A percentile compares a stretch with the other conserved stretches of the same genome.
Evolutionary conservation across 305 asterid genomes (phyloP).

Genomic region (Plantago lanceolata): DNA sequence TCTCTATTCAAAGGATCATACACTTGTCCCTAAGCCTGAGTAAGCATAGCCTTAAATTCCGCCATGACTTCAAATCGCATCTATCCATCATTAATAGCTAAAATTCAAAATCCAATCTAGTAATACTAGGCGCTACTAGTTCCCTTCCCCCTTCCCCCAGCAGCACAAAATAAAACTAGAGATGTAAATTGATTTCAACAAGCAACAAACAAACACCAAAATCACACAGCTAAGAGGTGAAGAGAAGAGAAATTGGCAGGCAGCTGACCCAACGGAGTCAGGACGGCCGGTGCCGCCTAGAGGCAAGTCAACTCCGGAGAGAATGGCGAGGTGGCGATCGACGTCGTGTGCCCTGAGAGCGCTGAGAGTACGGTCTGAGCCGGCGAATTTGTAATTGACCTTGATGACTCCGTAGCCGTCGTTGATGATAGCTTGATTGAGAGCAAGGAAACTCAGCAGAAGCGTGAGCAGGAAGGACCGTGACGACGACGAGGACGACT

Average conservation of each 20-base stretch:
- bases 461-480: constrained; percentile 24
- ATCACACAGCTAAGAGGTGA: no score
- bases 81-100: no score
- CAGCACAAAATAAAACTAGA: no score
- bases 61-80: no score
- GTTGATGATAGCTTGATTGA: constrained; percentile 26
- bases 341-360: constrained; percentile 82
- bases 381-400: constrained; percentile 76
- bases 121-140: no score
- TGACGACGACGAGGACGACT: constrained; percentile 16
- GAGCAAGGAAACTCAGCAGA: constrained; percentile 25
- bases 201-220: no score
- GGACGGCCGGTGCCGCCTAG: constrained; percentile 97
- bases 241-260: background rate
- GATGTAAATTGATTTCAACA: no score
- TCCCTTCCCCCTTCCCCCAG: no score
- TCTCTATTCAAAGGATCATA: no score
- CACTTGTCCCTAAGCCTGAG: no score
- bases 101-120: no score
- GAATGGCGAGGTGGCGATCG: constrained; percentile 68
- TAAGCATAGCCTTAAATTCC: no score
- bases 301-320: constrained; percentile 93
- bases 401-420: constrained; percentile 56
- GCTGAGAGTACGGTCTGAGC: constrained; percentile 57
- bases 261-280: constrained; percentile 72